Conservation (phyloP, 2,329 filamentous ascomycete genomes). For the Exophiala phaeomuriformis region DNA sequence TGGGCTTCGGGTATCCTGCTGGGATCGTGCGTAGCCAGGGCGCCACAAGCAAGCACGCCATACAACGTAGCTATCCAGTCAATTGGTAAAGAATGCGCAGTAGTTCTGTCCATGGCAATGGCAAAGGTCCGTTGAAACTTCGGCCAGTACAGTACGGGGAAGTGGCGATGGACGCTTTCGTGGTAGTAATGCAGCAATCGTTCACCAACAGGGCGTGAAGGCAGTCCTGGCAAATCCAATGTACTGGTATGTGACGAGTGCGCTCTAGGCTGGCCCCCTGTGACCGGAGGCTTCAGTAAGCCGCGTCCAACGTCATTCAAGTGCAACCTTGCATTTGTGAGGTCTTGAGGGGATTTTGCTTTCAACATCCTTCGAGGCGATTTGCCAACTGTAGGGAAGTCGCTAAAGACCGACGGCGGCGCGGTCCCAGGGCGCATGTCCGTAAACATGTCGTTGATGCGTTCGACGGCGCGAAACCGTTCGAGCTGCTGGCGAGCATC, state of each 20-base stretch:
- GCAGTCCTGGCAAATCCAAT: conserved; percentile 55
- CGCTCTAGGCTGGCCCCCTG: conserved; percentile 37
- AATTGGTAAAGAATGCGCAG: conserved; percentile 53
- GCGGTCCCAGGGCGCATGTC: conserved; percentile 37
- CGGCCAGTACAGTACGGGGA: conserved; percentile 84
- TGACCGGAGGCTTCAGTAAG: conserved; percentile 64
- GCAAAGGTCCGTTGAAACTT: conserved; percentile 71
- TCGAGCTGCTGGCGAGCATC: conserved; percentile 72
- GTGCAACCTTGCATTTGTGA: conserved; percentile 64
- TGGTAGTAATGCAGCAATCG: conserved; percentile 69
- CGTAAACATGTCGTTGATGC: conserved; percentile 41
- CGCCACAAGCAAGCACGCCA: conserved; percentile 73
- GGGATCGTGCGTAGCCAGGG: conserved; percentile 58
- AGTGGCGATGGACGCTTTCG: conserved; percentile 66
- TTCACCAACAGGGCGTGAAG: conserved; percentile 62
- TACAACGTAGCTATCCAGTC: conserved; percentile 77
- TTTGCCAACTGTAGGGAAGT: conserved; percentile 58
- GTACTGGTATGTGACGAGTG: conserved; percentile 10
- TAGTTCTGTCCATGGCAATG: conserved; percentile 61
- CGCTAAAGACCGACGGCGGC: conserved; percentile 42
- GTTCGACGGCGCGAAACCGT: conserved; percentile 60
- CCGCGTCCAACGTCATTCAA: conserved; percentile 67
- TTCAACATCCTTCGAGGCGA: conserved; percentile 58
- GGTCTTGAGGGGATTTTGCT: conserved; percentile 57
- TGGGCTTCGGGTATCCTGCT: conserved; percentile 41